These are phyloP conservation scores for Neckera pumila DNA, from an alignment of 225 moss, liverwort and hornwort species.

Conservation along the genomic window DNA sequence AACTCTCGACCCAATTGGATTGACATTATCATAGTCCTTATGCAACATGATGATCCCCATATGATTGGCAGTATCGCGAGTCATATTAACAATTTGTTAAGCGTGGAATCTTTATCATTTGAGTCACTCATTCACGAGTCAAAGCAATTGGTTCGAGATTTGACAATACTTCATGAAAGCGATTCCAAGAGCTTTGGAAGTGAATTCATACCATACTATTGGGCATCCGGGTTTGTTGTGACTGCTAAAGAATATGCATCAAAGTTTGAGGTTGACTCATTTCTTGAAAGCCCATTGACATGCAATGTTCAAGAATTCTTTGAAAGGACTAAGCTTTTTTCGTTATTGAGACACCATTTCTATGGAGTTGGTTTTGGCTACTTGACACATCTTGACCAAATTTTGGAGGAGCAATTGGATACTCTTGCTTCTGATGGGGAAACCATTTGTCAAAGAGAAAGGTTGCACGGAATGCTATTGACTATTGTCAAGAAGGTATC, in stretches of 20 bases:
- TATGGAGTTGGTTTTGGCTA: accelerated
- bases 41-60: background rate
- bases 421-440: accelerated
- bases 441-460: accelerated
- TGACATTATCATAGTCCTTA: background rate
- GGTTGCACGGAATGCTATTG: accelerated
- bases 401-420: too few species aligned
- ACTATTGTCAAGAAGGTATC: accelerated
- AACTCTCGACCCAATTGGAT: background rate
- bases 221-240: accelerated
- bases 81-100: background rate
- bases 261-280: background rate
- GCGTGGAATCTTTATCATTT: background rate
- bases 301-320: background rate
- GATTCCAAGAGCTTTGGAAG: background rate
- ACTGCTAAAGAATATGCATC: too few species aligned
- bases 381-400: accelerated
- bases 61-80: accelerated
- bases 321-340: accelerated
- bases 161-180: background rate
- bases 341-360: background rate
- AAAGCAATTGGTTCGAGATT: background rate
- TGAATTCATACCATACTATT: background rate
- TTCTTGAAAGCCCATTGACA: accelerated
- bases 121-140: background rate